Conservation (phyloP, 352 stramenopile species). For the Phytophthora rubi region DNA sequence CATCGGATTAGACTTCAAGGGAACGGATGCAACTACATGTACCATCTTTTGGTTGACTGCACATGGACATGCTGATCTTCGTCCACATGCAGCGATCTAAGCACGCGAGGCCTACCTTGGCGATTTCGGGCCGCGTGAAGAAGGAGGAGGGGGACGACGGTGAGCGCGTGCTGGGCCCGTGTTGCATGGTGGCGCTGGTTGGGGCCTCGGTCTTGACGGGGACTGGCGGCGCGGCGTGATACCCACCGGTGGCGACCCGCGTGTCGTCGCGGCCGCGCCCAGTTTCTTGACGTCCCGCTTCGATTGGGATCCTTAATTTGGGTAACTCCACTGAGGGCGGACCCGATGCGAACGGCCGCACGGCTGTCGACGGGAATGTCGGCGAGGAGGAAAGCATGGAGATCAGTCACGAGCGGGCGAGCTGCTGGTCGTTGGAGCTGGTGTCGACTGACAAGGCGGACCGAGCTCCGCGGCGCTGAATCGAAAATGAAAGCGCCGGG, state of each 20-base stretch:
- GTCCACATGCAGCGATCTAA: background rate
- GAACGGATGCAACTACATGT: conserved; percentile 16
- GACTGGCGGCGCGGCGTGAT: conserved; percentile 23
- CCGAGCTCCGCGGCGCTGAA: conserved; percentile 27
- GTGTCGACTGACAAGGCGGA: background rate
- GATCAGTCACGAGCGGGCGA: background rate
- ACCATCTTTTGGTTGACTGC: conserved; percentile 10
- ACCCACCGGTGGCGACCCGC: conserved; percentile 7
- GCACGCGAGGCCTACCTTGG: conserved; percentile 28
- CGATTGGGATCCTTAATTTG: conserved; percentile 36
- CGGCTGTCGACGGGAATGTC: conserved; percentile 12
- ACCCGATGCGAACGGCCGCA: conserved; percentile 5
- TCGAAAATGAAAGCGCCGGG: conserved; percentile 39
- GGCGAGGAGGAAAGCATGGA: conserved; percentile 25
- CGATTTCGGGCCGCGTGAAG: conserved; percentile 43
- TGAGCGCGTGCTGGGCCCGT: conserved; percentile 37
- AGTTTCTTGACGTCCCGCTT: conserved; percentile 10
- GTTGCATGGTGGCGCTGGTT: background rate
- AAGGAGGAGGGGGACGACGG: conserved; percentile 55
- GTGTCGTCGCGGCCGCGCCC: conserved; percentile 20
- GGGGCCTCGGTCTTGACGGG: conserved; percentile 24
- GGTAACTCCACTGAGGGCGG: conserved; percentile 23
- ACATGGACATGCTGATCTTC: conserved; percentile 17
- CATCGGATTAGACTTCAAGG: conserved; percentile 31
- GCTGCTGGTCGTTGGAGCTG: background rate